Evolutionary conservation across 75 land plant genomes (phyloP).

Genomic region (Isoetes taiwanensis): DNA sequence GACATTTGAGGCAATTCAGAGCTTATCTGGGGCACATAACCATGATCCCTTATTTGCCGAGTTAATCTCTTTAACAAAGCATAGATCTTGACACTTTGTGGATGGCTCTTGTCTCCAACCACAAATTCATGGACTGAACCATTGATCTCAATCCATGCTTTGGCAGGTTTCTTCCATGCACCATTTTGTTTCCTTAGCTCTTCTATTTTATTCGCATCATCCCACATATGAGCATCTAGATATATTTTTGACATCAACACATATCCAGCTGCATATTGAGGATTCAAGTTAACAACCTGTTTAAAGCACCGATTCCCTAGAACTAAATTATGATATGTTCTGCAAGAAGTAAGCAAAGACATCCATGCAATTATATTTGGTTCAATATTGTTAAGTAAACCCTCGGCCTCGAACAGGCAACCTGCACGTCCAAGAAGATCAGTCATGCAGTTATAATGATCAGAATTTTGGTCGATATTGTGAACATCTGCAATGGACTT

Average conservation of each 20-base stretch:
- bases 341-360: background rate
- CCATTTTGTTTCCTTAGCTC: background rate
- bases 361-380: background rate
- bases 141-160: constrained; percentile 5
- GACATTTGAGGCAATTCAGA: no score
- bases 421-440: constrained; percentile 7
- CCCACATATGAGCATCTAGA: background rate
- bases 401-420: background rate
- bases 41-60: no score
- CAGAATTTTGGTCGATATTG: background rate
- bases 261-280: background rate
- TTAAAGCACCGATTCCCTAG: background rate
- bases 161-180: background rate
- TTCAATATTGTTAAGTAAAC: background rate
- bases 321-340: background rate
- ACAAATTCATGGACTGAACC: background rate
- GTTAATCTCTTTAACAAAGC: no score
- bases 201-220: background rate
- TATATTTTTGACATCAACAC: constrained; percentile 1
- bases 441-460: background rate
- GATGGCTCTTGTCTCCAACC: background rate
- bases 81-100: background rate
- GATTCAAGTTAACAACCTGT: background rate
- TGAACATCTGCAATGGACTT: background rate
- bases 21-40: no score